These are phyloP conservation scores for Myxozyma lipomycoides DNA, from an alignment of 805 yeast species.

Conservation along the genomic window DNA sequence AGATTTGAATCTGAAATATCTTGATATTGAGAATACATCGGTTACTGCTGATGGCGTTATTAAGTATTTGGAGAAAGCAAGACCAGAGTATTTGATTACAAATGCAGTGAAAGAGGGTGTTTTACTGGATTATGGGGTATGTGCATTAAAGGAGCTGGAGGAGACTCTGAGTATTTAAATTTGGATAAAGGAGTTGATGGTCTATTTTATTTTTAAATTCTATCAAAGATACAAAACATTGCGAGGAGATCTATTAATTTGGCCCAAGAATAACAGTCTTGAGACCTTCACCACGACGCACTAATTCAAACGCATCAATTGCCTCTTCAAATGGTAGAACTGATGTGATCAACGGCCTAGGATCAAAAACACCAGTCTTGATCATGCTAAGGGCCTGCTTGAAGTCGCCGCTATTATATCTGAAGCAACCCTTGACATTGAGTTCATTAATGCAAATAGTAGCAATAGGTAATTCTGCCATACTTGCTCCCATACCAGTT, in stretches of 20 bases:
- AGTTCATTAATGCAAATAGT: constrained; percentile 60
- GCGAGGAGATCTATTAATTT: neutral
- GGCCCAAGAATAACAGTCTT: neutral
- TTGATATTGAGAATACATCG: constrained; percentile 8
- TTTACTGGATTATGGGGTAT: neutral
- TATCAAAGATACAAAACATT: neutral
- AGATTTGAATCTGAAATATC: constrained; percentile 7
- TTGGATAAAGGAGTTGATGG: no score
- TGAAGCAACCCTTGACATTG: constrained; percentile 67
- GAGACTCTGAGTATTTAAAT: neutral
- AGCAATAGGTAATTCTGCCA: constrained; percentile 68
- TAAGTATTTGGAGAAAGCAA: neutral
- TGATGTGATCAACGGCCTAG: constrained; percentile 66
- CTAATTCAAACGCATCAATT: constrained; percentile 61
- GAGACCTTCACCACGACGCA: neutral
- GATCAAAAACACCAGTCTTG: constrained; percentile 58
- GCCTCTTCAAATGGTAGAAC: constrained; percentile 68
- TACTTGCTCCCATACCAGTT: constrained; percentile 75
- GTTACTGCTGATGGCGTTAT: neutral
- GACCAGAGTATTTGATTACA: neutral
- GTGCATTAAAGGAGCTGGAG: neutral
- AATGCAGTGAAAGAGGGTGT: neutral
- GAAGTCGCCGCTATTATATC: constrained; percentile 76
- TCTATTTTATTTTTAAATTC: no score
- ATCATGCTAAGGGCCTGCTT: constrained; percentile 60